Conservation (phyloP, 1,284 basidiomycete genomes). For the Ceratobasidium sp. region DNA sequence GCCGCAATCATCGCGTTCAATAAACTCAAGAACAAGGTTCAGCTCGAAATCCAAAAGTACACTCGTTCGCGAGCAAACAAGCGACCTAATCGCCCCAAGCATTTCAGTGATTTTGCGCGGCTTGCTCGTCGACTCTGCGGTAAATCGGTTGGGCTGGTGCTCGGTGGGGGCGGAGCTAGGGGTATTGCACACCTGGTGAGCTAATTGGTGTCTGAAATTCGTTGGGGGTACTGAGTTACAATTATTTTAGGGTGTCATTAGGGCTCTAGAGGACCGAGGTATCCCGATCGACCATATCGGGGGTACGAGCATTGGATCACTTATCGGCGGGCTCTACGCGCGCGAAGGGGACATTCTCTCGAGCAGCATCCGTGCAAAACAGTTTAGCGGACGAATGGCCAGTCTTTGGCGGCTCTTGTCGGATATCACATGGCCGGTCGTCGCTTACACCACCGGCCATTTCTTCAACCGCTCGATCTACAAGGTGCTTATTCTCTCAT, state of each 20-base stretch:
- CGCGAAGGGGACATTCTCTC: conserved; percentile 93
- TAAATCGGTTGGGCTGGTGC: conserved; percentile 92
- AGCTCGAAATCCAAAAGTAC: conserved; percentile 90
- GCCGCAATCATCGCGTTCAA: conserved; percentile 86
- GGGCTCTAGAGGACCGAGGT: conserved; percentile 90
- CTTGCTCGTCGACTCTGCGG: conserved; percentile 93
- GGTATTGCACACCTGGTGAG: conserved; percentile 93
- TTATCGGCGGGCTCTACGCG: conserved; percentile 97
- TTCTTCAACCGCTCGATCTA: conserved; percentile 91
- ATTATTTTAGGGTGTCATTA: conserved; percentile 77
- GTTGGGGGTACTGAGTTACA: neutral
- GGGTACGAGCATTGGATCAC: conserved; percentile 89
- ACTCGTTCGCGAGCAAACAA: conserved; percentile 77
- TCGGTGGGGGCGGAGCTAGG: conserved; percentile 96
- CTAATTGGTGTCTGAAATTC: conserved; percentile 17
- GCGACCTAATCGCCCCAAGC: conserved; percentile 80
- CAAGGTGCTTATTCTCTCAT: conserved; percentile 66
- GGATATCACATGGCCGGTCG: conserved; percentile 96
- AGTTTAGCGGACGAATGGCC: conserved; percentile 91
- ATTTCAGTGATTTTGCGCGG: conserved; percentile 93
- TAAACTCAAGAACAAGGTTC: conserved; percentile 88
- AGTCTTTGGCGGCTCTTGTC: conserved; percentile 96
- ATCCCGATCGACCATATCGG: conserved; percentile 95
- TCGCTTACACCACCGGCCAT: conserved; percentile 97
- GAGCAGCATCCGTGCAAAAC: conserved; percentile 88